These are phyloP conservation scores for Lupinus albus DNA, from an alignment of 306 rosid genomes.

Conservation along the genomic window DNA sequence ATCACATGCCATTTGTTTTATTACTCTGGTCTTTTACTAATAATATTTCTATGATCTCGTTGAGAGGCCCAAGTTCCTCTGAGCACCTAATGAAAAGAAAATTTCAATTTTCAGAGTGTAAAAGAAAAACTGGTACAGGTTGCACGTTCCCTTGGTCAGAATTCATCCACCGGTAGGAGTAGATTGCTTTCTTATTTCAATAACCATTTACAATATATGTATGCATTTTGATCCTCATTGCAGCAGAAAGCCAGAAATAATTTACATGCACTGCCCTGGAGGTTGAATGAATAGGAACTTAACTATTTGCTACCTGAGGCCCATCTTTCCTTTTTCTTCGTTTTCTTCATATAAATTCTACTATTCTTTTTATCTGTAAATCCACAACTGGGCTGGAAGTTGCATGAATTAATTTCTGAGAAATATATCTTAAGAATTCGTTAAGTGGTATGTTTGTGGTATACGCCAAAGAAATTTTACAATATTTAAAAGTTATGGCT, in stretches of 20 bases:
- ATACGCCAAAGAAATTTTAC: conserved; percentile 6
- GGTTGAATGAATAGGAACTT: conserved; percentile 14
- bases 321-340: not conserved
- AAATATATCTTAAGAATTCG: conserved; percentile 14
- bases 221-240: conserved; percentile 26
- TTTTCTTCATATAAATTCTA: not conserved
- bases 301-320: conserved; percentile 22
- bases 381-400: conserved; percentile 19
- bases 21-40: conserved; percentile 15
- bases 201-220: conserved; percentile 27
- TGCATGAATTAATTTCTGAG: conserved; percentile 21
- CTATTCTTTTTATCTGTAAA: conserved; percentile 7
- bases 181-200: conserved; percentile 13
- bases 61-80: conserved; percentile 26
- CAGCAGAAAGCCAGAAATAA: conserved; percentile 14
- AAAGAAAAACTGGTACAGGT: conserved; percentile 74
- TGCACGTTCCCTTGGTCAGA: conserved; percentile 67
- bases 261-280: conserved; percentile 28
- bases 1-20: conserved; percentile 37
- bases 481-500: conserved; percentile 18
- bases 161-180: conserved; percentile 59
- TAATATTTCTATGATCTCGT: conserved; percentile 22
- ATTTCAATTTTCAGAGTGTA: conserved; percentile 54
- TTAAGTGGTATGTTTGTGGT: conserved; percentile 26
- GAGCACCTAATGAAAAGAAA: conserved; percentile 1